phyloP scores from a whole-genome alignment of 192 early-diverging fungal species.

The Gaertneriomyces semiglobifer region DNA sequence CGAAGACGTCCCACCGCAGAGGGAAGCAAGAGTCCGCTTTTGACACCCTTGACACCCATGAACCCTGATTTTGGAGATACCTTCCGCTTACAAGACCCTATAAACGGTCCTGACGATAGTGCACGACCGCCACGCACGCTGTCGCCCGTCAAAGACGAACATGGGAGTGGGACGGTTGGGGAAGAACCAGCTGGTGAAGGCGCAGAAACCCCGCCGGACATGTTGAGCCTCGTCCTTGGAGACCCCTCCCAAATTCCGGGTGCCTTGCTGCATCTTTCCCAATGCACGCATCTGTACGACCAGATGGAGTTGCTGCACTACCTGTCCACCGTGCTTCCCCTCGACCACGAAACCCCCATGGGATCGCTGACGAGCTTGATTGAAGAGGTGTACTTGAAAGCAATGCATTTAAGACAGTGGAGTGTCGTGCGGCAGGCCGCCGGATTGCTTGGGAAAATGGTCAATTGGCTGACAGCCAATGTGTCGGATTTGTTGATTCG shows the following conservation, averaged over 20 bases:
- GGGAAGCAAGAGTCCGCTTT: too few relatives aligned
- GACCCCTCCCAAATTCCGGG: constrained; percentile 58
- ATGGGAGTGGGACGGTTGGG: too few relatives aligned
- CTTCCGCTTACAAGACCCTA: too few relatives aligned
- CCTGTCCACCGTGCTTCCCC: constrained; percentile 62
- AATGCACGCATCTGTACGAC: constrained; percentile 73
- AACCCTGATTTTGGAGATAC: too few relatives aligned
- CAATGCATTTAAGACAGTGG: constrained; percentile 70
- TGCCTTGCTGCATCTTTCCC: constrained; percentile 56
- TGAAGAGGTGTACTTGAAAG: constrained; percentile 80
- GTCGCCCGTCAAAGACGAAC: too few relatives aligned
- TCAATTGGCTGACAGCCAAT: constrained; percentile 73
- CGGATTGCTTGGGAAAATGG: constrained; percentile 68
- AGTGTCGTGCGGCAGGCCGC: constrained; percentile 78
- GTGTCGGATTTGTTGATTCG: constrained; percentile 76
- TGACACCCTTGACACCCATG: too few relatives aligned
- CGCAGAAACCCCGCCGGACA: background rate
- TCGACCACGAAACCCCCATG: constrained; percentile 49
- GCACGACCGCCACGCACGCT: too few relatives aligned
- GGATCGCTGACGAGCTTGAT: constrained; percentile 59
- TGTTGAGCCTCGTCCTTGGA: constrained; percentile 61
- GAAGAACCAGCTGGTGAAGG: background rate
- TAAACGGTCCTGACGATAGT: too few relatives aligned
- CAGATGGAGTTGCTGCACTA: constrained; percentile 81
- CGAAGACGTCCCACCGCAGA: too few relatives aligned